phyloP scores from a whole-genome alignment of 495 filamentous ascomycete species.

The Xylaria bambusicola region DNA sequence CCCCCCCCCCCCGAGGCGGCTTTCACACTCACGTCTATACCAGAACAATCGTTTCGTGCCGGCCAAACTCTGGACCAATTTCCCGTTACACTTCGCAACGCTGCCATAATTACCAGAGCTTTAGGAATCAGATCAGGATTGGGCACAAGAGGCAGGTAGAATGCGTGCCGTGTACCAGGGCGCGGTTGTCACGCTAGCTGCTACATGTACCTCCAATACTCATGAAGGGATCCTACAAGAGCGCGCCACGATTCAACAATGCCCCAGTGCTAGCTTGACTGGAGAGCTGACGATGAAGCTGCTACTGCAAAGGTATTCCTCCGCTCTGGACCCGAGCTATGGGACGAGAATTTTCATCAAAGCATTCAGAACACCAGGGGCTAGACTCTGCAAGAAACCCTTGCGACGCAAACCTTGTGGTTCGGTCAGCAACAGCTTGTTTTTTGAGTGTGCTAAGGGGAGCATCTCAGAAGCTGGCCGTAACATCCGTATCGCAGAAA shows the following conservation, averaged over 20 bases:
- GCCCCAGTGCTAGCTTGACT: slow-evolving; percentile 20
- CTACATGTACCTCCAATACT: slow-evolving; percentile 30
- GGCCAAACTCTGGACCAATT: slow-evolving; percentile 24
- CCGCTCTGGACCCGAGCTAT: background rate
- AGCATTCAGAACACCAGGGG: slow-evolving; percentile 30
- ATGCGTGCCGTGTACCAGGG: background rate
- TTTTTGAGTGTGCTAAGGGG: slow-evolving; percentile 27
- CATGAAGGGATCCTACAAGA: slow-evolving; percentile 30
- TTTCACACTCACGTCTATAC: slow-evolving; percentile 24
- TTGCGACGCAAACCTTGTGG: slow-evolving; percentile 32
- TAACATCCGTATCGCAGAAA: slow-evolving; percentile 23
- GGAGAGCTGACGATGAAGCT: slow-evolving; percentile 7
- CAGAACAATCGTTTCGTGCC: slow-evolving; percentile 15
- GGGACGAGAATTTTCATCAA: slow-evolving; percentile 23
- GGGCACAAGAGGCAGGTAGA: background rate
- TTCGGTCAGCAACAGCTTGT: slow-evolving; percentile 31
- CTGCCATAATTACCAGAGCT: slow-evolving; percentile 25
- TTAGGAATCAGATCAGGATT: slow-evolving; percentile 28
- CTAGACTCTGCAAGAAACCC: slow-evolving; percentile 36
- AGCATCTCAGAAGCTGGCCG: slow-evolving; percentile 29
- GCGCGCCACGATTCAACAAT: slow-evolving; percentile 4
- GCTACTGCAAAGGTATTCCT: slow-evolving; percentile 21
- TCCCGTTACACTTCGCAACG: slow-evolving; percentile 33
- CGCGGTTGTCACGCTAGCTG: slow-evolving; percentile 32
- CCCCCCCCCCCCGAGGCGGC: no score